Evolutionary conservation across 1,284 basidiomycete genomes (phyloP), one percentile per base, ranked within the genome.

Genomic region (Wallemia ichthyophaga): DNA sequence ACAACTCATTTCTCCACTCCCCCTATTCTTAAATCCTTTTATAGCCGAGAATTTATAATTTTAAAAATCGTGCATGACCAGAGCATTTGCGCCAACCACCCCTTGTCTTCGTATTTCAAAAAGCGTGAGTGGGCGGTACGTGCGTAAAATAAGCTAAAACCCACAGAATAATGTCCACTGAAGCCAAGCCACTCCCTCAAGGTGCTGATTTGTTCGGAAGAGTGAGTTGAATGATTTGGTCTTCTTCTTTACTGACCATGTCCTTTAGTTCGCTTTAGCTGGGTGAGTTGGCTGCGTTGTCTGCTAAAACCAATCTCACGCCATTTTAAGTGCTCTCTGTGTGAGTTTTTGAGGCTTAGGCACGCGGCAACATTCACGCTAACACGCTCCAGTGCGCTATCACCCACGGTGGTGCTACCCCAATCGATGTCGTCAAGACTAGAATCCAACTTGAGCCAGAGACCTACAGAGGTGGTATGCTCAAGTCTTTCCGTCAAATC

Each of bases 361-460:
- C 28, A 17, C 28, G 7, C 28, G 7, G 7, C 7, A 7, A 31
- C 28, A 17, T 31, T 17, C 28, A 7, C 28, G 28, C 28, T 31
- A 31, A 31, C 28, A 7, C 17, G 28, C 7, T 17, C 17, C 28
- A 48, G 37, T 48, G 37, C 37, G 37, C 37, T 21, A 48, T 48
- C 37, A 48, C 37, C 37, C 37, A 48, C 37, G 37, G 37, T 21
- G 37, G 37, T 48, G 37, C 37, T 48, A 48, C 37, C 13, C 37
- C 37, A 48, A 48, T 48, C n/a, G 37, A 48, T 48, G 37, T 48
- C 37, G 55, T 56, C 68, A 94, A 95, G 77, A 94, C 89, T 71
- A 86, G 91, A 75, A 94, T 95, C 81, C 89, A 95, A 81, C 86
- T 86, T 58, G 66, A 81, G 73, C 69, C 71, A 62, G 67, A 69